Conservation (phyloP, 78 protist species). For the Mastigamoeba balamuthi region DNA sequence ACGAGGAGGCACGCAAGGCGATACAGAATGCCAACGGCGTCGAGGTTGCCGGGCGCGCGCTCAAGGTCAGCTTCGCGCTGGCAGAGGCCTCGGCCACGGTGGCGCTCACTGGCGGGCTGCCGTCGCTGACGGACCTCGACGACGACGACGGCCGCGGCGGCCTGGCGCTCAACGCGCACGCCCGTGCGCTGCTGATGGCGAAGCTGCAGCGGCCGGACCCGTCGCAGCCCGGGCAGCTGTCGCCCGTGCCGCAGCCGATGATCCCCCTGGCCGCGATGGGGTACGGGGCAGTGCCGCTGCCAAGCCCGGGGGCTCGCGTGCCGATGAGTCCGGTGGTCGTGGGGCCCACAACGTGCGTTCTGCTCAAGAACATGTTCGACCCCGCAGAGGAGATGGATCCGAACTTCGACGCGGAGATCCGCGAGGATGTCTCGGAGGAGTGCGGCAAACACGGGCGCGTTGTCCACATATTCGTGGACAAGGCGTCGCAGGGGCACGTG, state of each 20-base stretch:
- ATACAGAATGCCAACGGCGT: conserved; percentile 5
- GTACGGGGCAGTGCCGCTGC: too few relatives aligned
- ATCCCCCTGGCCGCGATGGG: too few relatives aligned
- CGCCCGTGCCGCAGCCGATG: too few relatives aligned
- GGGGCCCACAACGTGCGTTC: conserved; percentile 23
- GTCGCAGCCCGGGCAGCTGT: too few relatives aligned
- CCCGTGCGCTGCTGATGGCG: not conserved
- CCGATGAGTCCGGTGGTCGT: not conserved
- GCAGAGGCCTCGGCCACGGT: conserved; percentile 2
- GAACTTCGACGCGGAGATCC: conserved; percentile 47
- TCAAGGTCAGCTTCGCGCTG: conserved; percentile 15
- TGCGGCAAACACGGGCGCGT: conserved; percentile 25
- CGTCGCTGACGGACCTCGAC: not conserved
- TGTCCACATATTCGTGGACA: conserved; percentile 36
- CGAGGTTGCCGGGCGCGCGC: conserved; percentile 1
- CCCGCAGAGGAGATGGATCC: conserved; percentile 34
- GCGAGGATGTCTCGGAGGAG: conserved; percentile 51
- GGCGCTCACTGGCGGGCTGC: too few relatives aligned
- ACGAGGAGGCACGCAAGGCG: conserved; percentile 33
- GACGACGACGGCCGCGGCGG: not conserved
- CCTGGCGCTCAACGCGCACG: not conserved
- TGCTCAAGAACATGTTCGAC: conserved; percentile 47
- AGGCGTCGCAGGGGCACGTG: conserved; percentile 18
- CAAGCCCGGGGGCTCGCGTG: too few relatives aligned
- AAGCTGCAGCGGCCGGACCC: not conserved